These are phyloP conservation scores for Somion occarium DNA, from an alignment of 1,284 basidiomycete species.

Conservation along the genomic window DNA sequence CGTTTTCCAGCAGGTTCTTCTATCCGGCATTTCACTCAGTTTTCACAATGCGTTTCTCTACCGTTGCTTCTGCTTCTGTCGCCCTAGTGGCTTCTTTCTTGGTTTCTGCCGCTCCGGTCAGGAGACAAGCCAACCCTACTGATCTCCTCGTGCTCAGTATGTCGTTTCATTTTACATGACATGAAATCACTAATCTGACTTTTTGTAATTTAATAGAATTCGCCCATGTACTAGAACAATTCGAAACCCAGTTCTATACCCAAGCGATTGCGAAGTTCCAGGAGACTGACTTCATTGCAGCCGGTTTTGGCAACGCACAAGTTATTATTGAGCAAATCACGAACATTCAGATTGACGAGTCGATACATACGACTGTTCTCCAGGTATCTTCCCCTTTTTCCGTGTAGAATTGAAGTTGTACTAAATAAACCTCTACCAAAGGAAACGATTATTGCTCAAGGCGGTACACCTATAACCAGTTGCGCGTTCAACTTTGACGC, in stretches of 20 bases:
- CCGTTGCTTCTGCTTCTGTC: constrained; percentile 28
- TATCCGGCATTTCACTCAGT: constrained; percentile 33
- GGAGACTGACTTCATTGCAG: constrained; percentile 56
- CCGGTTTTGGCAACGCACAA: constrained; percentile 60
- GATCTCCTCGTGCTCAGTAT: constrained; percentile 58
- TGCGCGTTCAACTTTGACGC: constrained; percentile 71
- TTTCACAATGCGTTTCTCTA: constrained; percentile 46
- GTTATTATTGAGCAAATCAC: constrained; percentile 60
- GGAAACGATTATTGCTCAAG: constrained; percentile 49
- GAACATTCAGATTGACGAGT: constrained; percentile 59
- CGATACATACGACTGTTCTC: constrained; percentile 50
- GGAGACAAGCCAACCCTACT: constrained; percentile 33
- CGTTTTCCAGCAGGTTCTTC: constrained; percentile 41
- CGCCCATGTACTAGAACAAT: constrained; percentile 67
- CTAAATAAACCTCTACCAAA: constrained; percentile 20
- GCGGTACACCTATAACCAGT: constrained; percentile 44
- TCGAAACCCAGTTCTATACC: constrained; percentile 68
- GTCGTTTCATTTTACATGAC: constrained; percentile 23
- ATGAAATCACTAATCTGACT: neutral
- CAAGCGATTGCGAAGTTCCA: constrained; percentile 67
- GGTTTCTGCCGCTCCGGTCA: constrained; percentile 47
- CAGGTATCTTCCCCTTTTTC: constrained; percentile 30
- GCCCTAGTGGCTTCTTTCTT: constrained; percentile 46
- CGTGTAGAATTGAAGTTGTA: neutral
- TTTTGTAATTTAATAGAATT: constrained; percentile 46